Conservation (phyloP, 2,329 filamentous ascomycete genomes). For the Colletotrichum simmondsii region DNA sequence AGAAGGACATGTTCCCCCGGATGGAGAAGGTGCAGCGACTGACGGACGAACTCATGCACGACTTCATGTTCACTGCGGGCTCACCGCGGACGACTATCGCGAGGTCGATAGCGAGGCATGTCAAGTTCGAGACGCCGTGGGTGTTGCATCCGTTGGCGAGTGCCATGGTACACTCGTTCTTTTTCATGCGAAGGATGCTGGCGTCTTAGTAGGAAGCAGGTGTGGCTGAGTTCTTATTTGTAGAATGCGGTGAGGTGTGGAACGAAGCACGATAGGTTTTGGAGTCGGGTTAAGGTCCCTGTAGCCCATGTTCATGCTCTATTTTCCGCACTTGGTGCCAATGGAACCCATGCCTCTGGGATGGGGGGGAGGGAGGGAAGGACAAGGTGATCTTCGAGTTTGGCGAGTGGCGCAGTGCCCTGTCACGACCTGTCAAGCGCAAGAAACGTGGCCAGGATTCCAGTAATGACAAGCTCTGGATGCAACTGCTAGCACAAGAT, state of each 20-base stretch:
- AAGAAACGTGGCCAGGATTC: neutral
- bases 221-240: neutral
- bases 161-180: conserved; percentile 42
- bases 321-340: conserved; percentile 8
- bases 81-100: conserved; percentile 56
- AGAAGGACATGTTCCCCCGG: conserved; percentile 51
- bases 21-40: conserved; percentile 51
- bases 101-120: conserved; percentile 44
- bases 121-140: conserved; percentile 43
- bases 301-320: conserved; percentile 17
- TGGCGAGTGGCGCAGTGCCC: conserved; percentile 12
- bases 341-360: conserved; percentile 7
- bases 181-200: conserved; percentile 37
- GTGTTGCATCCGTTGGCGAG: conserved; percentile 44
- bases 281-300: conserved; percentile 25
- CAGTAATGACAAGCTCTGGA: neutral
- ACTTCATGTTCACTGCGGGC: conserved; percentile 59
- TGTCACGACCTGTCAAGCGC: neutral
- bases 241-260: neutral
- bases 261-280: conserved; percentile 17
- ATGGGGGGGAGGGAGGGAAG: neutral
- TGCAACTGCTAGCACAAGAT: neutral
- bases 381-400: neutral
- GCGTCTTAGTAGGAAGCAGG: conserved; percentile 3
- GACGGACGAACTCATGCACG: conserved; percentile 55